Base-by-base conservation (phyloP, 1,284 basidiomycete genomes). In the Ceratobasidium sp. region DNA sequence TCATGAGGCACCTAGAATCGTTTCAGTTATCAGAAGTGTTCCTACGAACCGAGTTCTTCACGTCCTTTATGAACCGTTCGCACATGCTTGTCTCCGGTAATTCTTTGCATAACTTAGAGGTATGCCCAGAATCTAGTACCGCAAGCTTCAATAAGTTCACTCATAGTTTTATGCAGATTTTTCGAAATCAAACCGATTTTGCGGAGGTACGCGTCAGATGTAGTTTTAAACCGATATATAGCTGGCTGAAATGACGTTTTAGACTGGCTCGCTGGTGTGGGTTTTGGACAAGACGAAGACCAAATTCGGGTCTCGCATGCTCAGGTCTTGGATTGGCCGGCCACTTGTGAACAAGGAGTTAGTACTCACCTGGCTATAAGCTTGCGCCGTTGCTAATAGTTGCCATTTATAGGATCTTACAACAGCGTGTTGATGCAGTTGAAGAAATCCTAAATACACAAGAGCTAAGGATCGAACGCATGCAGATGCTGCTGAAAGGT, bases 81-180 rank as follows among this genome's bases (percentile, higher is more conserved):
- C 92, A 95, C 77, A 98, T 99, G 96, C 86, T 96, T 17, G 86
- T 99, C 60, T 94, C 93, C 74, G 91, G 91, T 50, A 97, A 95
- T 80, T 98, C 97, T 0, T 84, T 99, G 17, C 87, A 87, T 33
- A 98, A 99, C 80, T 84, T 99, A 84, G 90, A 75, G 31, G 88
- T 78, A 1, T 76, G 36, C 62, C 47, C 41, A 62, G 9, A 27
- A 8, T 63, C 47, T 57, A 19, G 8, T 47, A 33, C n/a, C 27
- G 11, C 53, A 44, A 31, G 56, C 36, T 15, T 5, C 9, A 53
- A 14, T 54, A 51, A 44, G 63, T 75, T 76, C 24, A 41, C 45
- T 29, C 17, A 22, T 74, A 65, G 17, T 63, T 76, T 64, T 78
- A 90, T 89, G 65, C 96, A 98, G 81, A 90, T 98, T n/a, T 96